Conservation (phyloP, 208 protist genomes). For the Trichomonas vaginalis region DNA sequence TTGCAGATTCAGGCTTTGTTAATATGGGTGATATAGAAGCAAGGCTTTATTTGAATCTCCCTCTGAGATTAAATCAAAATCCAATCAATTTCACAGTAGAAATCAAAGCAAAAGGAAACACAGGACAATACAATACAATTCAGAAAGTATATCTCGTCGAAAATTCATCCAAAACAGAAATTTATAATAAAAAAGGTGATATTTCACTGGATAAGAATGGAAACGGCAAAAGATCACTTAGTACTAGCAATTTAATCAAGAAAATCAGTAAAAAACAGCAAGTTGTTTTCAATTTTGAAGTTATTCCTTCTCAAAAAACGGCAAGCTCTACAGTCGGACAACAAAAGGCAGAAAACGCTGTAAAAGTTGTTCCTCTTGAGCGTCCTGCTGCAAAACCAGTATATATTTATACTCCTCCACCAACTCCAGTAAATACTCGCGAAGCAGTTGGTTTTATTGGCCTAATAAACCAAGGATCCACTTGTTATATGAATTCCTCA, state of each 20-base stretch:
- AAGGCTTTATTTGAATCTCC: background rate
- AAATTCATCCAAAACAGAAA: background rate
- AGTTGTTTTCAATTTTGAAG: background rate
- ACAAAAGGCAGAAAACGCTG: background rate
- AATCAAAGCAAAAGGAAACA: background rate
- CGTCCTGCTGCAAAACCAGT: background rate
- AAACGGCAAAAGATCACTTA: background rate
- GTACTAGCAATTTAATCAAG: background rate
- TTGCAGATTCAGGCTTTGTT: background rate
- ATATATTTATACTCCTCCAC: background rate
- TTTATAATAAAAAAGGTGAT: background rate
- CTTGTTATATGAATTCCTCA: conserved; percentile 70
- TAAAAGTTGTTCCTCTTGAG: background rate
- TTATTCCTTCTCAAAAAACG: background rate
- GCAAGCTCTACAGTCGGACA: background rate
- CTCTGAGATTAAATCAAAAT: background rate
- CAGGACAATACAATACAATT: background rate
- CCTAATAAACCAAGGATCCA: conserved; percentile 63
- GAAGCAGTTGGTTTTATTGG: conserved; percentile 53
- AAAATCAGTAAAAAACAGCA: background rate
- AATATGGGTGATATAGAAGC: background rate
- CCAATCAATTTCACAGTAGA: background rate
- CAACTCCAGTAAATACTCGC: background rate
- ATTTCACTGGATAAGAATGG: background rate
- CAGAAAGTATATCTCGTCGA: background rate